Evolutionary conservation across 176 grass and related monocot species (phyloP).

Genomic region (Oryza glumipatula): DNA sequence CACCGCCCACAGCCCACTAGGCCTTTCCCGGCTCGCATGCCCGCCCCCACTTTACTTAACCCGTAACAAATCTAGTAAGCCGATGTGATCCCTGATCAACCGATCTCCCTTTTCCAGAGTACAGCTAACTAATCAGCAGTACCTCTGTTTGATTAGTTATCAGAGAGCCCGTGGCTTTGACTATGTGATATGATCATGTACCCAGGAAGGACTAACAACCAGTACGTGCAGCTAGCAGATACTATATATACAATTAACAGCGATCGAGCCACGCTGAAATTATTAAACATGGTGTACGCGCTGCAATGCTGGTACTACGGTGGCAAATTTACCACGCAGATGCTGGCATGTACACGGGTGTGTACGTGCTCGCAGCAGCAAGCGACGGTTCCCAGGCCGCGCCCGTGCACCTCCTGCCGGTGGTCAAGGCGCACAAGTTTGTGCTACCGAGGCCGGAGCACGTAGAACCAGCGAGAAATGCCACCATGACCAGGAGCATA

Average conservation of each 20-base stretch:
- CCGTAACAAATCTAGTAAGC: slow-evolving; percentile 11
- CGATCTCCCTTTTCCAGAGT: background rate
- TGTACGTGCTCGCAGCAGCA: background rate
- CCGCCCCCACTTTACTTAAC: slow-evolving; percentile 13
- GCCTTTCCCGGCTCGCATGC: slow-evolving; percentile 17
- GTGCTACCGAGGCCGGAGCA: slow-evolving; percentile 32
- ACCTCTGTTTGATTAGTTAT: background rate
- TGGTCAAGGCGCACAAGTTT: background rate
- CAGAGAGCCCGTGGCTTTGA: slow-evolving; percentile 28
- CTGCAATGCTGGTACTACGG: background rate
- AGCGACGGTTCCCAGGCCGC: slow-evolving; percentile 7
- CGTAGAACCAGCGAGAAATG: slow-evolving; percentile 14
- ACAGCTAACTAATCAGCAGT: background rate
- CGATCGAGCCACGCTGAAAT: background rate
- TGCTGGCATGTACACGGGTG: background rate
- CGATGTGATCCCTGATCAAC: slow-evolving; percentile 11
- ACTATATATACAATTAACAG: background rate
- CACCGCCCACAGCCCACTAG: slow-evolving; percentile 32
- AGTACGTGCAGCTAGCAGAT: slow-evolving; percentile 14
- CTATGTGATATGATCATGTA: background rate
- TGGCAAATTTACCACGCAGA: background rate
- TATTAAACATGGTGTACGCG: background rate
- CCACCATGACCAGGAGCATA: slow-evolving; percentile 8
- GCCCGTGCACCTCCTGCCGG: slow-evolving; percentile 16
- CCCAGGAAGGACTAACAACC: background rate